Percentiles rank a stretch among this genome's conserved stretches.
phyloP scores from a whole-genome alignment of 225 moss, liverwort and hornwort species.

The Marchantia polymorpha region DNA sequence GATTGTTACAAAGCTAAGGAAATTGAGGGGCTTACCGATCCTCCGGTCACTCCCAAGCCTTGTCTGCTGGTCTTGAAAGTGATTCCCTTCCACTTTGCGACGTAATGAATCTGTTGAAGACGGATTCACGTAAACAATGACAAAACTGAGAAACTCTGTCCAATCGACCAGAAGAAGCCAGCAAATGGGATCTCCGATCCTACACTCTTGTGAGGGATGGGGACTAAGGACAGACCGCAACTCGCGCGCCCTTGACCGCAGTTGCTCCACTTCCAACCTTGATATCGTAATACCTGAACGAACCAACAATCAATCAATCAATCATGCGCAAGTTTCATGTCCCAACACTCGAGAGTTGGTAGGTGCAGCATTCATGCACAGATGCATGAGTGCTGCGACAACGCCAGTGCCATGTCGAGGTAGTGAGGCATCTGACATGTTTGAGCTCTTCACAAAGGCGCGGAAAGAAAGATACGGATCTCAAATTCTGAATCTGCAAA shows the following conservation, averaged over 20 bases:
- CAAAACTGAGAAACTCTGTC: neutral
- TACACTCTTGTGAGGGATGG: slow-evolving; percentile 29
- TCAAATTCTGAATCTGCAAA: no score
- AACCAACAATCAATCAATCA: neutral
- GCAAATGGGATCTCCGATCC: slow-evolving; percentile 26
- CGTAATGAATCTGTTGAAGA: slow-evolving; percentile 66
- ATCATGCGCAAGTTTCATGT: neutral
- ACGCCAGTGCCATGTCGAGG: neutral
- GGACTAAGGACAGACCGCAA: slow-evolving; percentile 68
- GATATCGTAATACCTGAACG: slow-evolving; percentile 82
- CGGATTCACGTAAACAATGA: neutral
- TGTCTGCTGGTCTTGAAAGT: slow-evolving; percentile 97
- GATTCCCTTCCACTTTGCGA: slow-evolving; percentile 94
- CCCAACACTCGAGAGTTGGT: no score
- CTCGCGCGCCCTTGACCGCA: slow-evolving; percentile 77
- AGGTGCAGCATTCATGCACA: neutral
- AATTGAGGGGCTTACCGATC: slow-evolving; percentile 54
- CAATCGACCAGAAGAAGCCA: neutral
- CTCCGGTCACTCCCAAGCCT: slow-evolving; percentile 97
- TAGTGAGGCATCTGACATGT: neutral
- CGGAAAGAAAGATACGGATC: neutral
- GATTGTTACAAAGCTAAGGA: neutral
- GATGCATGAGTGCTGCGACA: neutral
- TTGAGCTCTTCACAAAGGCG: neutral
- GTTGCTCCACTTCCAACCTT: slow-evolving; percentile 77